phyloP scores from a whole-genome alignment of 371 early-diverging fungal species.

The Syncephalastrum sp. region DNA sequence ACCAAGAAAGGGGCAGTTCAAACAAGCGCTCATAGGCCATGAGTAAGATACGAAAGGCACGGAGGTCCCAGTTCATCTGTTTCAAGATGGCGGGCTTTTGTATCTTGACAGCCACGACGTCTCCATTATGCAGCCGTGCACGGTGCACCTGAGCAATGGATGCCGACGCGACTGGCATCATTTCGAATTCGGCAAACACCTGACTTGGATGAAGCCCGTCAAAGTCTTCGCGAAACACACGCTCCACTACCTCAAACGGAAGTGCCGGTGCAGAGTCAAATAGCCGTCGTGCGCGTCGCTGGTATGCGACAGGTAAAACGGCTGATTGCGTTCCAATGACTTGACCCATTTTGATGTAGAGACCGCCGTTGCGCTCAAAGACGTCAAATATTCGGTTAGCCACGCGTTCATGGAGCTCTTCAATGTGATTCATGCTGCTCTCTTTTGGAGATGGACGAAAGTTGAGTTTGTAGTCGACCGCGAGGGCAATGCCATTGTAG shows the following conservation, averaged over 20 bases:
- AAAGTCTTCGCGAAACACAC: slow-evolving; percentile 72
- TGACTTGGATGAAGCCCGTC: slow-evolving; percentile 55
- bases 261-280: slow-evolving; percentile 86
- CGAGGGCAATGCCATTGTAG: slow-evolving; percentile 60
- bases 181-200: slow-evolving; percentile 72
- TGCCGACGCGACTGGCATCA: slow-evolving; percentile 80
- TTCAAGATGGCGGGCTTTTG: slow-evolving; percentile 86
- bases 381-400: slow-evolving; percentile 75
- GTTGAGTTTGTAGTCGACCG: slow-evolving; percentile 75
- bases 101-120: slow-evolving; percentile 87
- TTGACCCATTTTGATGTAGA: slow-evolving; percentile 91
- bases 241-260: slow-evolving; percentile 62
- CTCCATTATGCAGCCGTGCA: slow-evolving; percentile 73
- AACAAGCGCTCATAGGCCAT: slow-evolving; percentile 71
- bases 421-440: slow-evolving; percentile 33
- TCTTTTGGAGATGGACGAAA: slow-evolving; percentile 58
- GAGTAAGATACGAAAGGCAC: slow-evolving; percentile 63
- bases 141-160: slow-evolving; percentile 94
- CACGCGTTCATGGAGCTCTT: slow-evolving; percentile 65
- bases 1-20: slow-evolving; percentile 84
- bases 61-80: slow-evolving; percentile 85
- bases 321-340: slow-evolving; percentile 82
- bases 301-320: slow-evolving; percentile 77
- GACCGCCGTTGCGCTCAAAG: slow-evolving; percentile 82
- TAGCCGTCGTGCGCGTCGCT: slow-evolving; percentile 63